A percentile compares a stretch with the other conserved stretches of the same genome.
Conservation (phyloP, 176 grass and related monocot genomes). For the Zizania latifolia region DNA sequence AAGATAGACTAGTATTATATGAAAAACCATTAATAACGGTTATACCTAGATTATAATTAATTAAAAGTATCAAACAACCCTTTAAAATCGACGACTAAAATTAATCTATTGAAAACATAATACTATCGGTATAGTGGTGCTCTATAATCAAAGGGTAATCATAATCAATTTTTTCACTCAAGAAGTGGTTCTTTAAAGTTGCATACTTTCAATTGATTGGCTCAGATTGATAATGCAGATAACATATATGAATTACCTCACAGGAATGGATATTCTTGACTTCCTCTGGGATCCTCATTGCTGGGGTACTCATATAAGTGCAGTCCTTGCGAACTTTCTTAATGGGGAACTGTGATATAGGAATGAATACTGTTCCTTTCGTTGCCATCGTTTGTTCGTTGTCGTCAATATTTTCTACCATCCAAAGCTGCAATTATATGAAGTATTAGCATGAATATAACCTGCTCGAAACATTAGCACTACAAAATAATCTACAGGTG, state of each 20-base stretch:
- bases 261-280: constrained; percentile 84
- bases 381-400: constrained; percentile 63
- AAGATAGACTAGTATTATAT: no score
- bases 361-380: constrained; percentile 60
- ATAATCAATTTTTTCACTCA: no score
- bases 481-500: neutral
- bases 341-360: constrained; percentile 66
- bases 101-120: no score
- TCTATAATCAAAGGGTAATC: no score
- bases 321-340: constrained; percentile 78
- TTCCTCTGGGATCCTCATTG: constrained; percentile 64
- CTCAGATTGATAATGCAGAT: neutral
- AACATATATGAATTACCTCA: constrained; percentile 45
- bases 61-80: no score
- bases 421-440: constrained; percentile 50
- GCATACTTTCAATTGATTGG: neutral
- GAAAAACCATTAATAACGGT: no score
- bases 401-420: constrained; percentile 57
- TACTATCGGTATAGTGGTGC: no score
- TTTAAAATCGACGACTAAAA: no score
- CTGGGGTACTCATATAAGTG: constrained; percentile 65
- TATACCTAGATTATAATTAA: no score
- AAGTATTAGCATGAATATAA: neutral
- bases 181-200: neutral
- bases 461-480: neutral